phyloP scores from a whole-genome alignment of 257 asterid species.

The Dorcoceras hygrometricum region DNA sequence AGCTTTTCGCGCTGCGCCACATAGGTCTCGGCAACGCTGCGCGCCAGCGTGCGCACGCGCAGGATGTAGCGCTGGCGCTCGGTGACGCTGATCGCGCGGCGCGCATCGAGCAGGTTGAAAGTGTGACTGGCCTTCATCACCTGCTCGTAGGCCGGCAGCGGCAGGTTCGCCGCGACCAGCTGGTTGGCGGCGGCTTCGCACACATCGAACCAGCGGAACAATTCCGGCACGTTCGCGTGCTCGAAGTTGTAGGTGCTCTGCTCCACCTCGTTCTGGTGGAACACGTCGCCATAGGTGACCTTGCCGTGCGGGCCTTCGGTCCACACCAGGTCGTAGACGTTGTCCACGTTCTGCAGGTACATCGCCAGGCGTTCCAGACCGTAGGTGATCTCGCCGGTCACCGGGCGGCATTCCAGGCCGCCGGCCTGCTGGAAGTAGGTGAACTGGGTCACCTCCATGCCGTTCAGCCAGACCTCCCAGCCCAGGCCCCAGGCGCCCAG shows the following conservation, averaged over 20 bases:
- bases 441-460: background rate
- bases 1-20: background rate
- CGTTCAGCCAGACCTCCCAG: background rate
- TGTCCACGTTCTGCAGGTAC: background rate
- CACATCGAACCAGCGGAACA: background rate
- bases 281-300: background rate
- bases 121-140: background rate
- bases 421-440: background rate
- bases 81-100: background rate
- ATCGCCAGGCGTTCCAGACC: background rate
- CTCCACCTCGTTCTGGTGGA: background rate
- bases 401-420: background rate
- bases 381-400: background rate
- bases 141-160: background rate
- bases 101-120: background rate
- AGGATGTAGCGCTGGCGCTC: background rate
- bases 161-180: background rate
- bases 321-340: background rate
- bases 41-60: background rate
- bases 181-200: background rate
- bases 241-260: background rate
- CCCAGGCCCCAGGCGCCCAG: background rate
- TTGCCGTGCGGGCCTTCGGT: background rate
- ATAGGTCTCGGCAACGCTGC: background rate
- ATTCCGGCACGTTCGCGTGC: background rate